Evolutionary conservation across 352 stramenopile species (phyloP).

Genomic region (Globisporangium uncinulatum): DNA sequence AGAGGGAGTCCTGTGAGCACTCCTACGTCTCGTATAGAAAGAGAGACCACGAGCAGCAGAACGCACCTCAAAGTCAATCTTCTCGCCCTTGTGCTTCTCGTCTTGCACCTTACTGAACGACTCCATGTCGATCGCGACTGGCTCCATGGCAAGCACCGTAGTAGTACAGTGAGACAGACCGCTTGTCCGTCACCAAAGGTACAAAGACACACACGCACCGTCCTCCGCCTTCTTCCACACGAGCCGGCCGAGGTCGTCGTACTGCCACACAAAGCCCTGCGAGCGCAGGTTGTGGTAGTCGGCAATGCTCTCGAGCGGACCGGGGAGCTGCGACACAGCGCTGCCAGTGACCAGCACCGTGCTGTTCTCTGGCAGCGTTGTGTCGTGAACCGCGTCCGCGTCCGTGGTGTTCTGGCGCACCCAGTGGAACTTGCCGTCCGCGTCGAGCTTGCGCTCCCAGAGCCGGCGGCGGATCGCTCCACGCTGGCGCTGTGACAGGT

Average conservation of each 20-base stretch:
- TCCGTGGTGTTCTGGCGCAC: slow-evolving; percentile 57
- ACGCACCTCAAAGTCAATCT: slow-evolving; percentile 55
- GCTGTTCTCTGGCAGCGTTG: slow-evolving; percentile 5
- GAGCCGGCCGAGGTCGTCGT: slow-evolving; percentile 42
- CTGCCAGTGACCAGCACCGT: slow-evolving; percentile 20
- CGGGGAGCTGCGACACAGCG: slow-evolving; percentile 16
- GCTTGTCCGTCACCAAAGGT: too few relatives aligned
- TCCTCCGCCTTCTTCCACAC: slow-evolving; percentile 57
- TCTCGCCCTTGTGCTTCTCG: slow-evolving; percentile 27
- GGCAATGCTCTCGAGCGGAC: slow-evolving; percentile 34
- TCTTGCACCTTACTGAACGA: slow-evolving; percentile 41
- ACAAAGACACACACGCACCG: slow-evolving; percentile 8
- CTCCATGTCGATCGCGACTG: slow-evolving; percentile 66
- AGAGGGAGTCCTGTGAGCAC: neutral
- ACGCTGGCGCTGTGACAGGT: slow-evolving; percentile 60
- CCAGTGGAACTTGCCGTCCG: slow-evolving; percentile 72
- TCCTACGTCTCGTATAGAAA: neutral
- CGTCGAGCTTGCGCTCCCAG: slow-evolving; percentile 52
- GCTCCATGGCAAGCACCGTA: neutral
- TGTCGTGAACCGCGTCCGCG: slow-evolving; percentile 14
- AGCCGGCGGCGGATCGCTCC: slow-evolving; percentile 57
- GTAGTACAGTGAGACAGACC: neutral
- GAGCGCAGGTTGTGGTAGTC: slow-evolving; percentile 57
- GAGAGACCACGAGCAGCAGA: neutral
- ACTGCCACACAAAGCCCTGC: slow-evolving; percentile 68